A percentile compares a stretch with the other conserved stretches of the same genome.
Conservation (phyloP, 108 stramenopile genomes). For the Cyclotella sp. region DNA sequence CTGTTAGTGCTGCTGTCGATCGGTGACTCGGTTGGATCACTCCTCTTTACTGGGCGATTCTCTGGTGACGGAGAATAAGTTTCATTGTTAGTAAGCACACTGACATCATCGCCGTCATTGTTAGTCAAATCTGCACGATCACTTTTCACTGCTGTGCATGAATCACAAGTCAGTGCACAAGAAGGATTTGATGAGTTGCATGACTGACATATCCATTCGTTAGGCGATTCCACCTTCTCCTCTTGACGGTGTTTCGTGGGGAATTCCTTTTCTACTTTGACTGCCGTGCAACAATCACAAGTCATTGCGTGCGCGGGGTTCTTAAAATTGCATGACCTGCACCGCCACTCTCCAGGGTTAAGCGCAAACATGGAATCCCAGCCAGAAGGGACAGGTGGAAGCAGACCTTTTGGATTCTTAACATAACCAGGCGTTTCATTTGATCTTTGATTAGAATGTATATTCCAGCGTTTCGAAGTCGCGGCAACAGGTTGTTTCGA, state of each 20-base stretch:
- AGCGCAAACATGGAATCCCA: slow-evolving; percentile 25
- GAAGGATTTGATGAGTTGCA: no score
- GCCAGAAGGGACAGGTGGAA: slow-evolving; percentile 13
- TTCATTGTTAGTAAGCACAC: background rate
- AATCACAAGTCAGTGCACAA: slow-evolving; percentile 14
- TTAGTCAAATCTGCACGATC: background rate
- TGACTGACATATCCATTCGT: no score
- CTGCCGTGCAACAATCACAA: background rate
- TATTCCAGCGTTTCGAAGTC: background rate
- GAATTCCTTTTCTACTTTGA: background rate
- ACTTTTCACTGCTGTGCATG: slow-evolving; percentile 4
- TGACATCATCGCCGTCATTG: background rate
- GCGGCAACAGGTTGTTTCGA: background rate
- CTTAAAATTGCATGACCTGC: slow-evolving; percentile 18
- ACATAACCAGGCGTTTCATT: background rate
- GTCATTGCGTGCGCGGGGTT: slow-evolving; percentile 25
- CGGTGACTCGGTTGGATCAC: no score
- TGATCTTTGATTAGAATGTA: background rate
- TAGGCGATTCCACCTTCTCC: no score
- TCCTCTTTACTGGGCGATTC: no score
- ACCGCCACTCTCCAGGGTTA: slow-evolving; percentile 36
- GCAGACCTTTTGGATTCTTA: slow-evolving; percentile 5
- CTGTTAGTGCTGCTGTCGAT: no score
- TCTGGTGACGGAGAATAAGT: background rate
- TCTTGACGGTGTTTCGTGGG: background rate